phyloP scores from a whole-genome alignment of 2,329 filamentous ascomycete species.

The Alternaria sp. region DNA sequence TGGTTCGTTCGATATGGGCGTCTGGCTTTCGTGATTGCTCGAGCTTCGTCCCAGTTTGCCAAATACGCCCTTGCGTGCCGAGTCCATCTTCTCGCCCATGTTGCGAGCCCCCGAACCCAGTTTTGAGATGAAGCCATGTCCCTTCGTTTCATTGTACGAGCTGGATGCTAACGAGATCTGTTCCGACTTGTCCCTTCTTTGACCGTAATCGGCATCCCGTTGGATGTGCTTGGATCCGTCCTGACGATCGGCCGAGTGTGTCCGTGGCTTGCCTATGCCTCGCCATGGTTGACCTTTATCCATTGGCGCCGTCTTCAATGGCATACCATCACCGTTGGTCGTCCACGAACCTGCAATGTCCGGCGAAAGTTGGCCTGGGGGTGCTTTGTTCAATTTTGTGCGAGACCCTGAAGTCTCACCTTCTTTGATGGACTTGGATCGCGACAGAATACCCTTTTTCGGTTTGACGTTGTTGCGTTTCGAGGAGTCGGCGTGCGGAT shows the following conservation, averaged over 20 bases:
- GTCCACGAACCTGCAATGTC: constrained; percentile 41
- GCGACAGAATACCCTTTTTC: constrained; percentile 50
- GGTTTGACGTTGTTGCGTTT: constrained; percentile 38
- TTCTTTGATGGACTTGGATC: constrained; percentile 56
- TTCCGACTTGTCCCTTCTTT: constrained; percentile 42
- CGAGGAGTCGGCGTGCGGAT: constrained; percentile 29
- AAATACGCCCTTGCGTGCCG: constrained; percentile 83
- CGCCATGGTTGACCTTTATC: constrained; percentile 73
- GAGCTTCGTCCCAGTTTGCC: constrained; percentile 76
- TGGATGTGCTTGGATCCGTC: constrained; percentile 43
- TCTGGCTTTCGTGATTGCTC: constrained; percentile 73
- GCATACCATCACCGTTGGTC: constrained; percentile 50
- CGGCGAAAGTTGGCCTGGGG: constrained; percentile 41
- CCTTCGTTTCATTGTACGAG: constrained; percentile 67
- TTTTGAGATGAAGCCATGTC: constrained; percentile 73
- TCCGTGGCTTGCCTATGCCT: constrained; percentile 65
- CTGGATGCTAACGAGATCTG: constrained; percentile 52
- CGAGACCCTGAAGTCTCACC: constrained; percentile 46
- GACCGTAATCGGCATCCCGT: constrained; percentile 39
- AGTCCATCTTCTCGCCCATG: constrained; percentile 73
- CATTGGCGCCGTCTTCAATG: constrained; percentile 69
- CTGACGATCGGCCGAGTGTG: constrained; percentile 76
- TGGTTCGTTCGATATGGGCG: constrained; percentile 74
- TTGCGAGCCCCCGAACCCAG: constrained; percentile 76
- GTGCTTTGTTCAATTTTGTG: constrained; percentile 45